These are phyloP conservation scores for Grosmannia serpens DNA, from an alignment of 2,329 filamentous ascomycete genomes.

Conservation along the genomic window DNA sequence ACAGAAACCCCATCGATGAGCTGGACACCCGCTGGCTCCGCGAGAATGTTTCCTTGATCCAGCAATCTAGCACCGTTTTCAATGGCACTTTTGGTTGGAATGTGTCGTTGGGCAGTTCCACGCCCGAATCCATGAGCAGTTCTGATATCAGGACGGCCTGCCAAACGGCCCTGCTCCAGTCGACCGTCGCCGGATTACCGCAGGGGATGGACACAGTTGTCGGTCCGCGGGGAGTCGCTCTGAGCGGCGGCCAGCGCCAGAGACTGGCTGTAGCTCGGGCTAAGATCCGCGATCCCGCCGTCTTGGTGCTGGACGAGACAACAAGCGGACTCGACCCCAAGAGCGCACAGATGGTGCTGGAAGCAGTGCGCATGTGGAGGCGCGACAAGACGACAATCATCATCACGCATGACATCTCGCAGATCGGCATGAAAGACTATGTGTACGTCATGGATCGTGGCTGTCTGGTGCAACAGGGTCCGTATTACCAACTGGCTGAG, in stretches of 20 bases:
- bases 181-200: slow-evolving; percentile 55
- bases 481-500: slow-evolving; percentile 22
- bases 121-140: slow-evolving; percentile 25
- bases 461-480: slow-evolving; percentile 56
- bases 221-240: slow-evolving; percentile 47
- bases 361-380: slow-evolving; percentile 67
- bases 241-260: slow-evolving; percentile 82
- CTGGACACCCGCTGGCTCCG: slow-evolving; percentile 64
- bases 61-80: slow-evolving; percentile 74
- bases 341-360: slow-evolving; percentile 57
- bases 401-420: slow-evolving; percentile 79
- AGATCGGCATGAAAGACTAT: slow-evolving; percentile 62
- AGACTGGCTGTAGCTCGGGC: slow-evolving; percentile 71
- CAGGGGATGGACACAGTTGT: slow-evolving; percentile 61
- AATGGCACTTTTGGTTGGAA: slow-evolving; percentile 70
- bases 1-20: slow-evolving; percentile 47
- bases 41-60: slow-evolving; percentile 65
- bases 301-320: slow-evolving; percentile 80
- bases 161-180: slow-evolving; percentile 55
- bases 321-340: slow-evolving; percentile 76
- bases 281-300: slow-evolving; percentile 60
- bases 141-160: slow-evolving; percentile 51
- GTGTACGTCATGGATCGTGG: slow-evolving; percentile 70
- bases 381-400: slow-evolving; percentile 74
- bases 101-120: slow-evolving; percentile 54